Evolutionary conservation across 176 grass and related monocot species (phyloP).

Genomic region (Carex pumila): DNA sequence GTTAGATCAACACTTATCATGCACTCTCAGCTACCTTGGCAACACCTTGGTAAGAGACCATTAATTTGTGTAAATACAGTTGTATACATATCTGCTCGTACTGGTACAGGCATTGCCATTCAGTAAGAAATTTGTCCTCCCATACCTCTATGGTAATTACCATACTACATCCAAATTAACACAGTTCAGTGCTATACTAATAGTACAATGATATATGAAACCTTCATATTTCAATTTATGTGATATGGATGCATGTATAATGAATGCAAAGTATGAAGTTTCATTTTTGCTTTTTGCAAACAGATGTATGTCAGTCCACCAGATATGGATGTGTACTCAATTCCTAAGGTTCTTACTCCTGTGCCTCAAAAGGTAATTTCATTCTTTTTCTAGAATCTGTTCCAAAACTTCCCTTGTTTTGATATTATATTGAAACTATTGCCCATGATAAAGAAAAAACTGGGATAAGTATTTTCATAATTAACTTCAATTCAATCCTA

Average conservation of each 20-base stretch:
- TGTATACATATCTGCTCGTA: too few relatives aligned
- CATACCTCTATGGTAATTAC: background rate
- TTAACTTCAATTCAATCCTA: background rate
- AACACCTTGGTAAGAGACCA: too few relatives aligned
- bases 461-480: background rate
- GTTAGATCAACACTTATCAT: too few relatives aligned
- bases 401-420: background rate
- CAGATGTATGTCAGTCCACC: constrained; percentile 90
- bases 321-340: constrained; percentile 78
- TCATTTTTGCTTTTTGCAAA: constrained; percentile 23
- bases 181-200: background rate
- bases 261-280: background rate
- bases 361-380: constrained; percentile 65
- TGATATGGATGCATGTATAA: background rate
- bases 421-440: background rate
- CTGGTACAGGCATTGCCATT: too few relatives aligned
- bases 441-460: background rate
- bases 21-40: too few relatives aligned
- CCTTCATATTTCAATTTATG: background rate
- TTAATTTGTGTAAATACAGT: too few relatives aligned
- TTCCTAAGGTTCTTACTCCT: constrained; percentile 69
- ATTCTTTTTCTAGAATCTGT: background rate
- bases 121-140: background rate
- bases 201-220: background rate
- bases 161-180: constrained; percentile 13